These are phyloP conservation scores for Pneumocystis jirovecii DNA, from an alignment of 1,139 yeast genomes.

Conservation along the genomic window DNA sequence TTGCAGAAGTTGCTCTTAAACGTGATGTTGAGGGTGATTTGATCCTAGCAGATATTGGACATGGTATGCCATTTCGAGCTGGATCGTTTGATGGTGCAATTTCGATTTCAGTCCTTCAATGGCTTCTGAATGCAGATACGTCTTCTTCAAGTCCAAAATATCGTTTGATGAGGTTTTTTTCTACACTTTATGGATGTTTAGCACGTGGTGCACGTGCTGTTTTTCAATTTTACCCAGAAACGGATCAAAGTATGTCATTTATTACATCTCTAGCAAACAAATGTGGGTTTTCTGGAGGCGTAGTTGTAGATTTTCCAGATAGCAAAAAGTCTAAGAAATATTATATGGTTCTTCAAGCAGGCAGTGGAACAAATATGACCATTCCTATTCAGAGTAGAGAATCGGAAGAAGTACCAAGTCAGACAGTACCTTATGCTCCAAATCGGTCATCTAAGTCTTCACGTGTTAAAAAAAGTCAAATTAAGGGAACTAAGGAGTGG, in stretches of 20 bases:
- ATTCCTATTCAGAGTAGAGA: background rate
- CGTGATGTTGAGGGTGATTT: slow-evolving; percentile 89
- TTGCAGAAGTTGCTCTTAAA: slow-evolving; percentile 66
- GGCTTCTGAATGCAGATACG: slow-evolving; percentile 95
- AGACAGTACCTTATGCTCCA: slow-evolving; percentile 60
- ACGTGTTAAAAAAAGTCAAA: slow-evolving; percentile 25
- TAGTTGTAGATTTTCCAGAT: slow-evolving; percentile 86
- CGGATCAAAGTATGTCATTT: slow-evolving; percentile 66
- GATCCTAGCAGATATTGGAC: slow-evolving; percentile 81
- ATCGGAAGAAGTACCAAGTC: slow-evolving; percentile 16
- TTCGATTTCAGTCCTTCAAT: slow-evolving; percentile 87
- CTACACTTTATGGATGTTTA: slow-evolving; percentile 70
- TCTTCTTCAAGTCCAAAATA: slow-evolving; percentile 71
- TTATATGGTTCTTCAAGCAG: slow-evolving; percentile 81
- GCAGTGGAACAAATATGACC: slow-evolving; percentile 37
- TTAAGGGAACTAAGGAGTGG: slow-evolving; percentile 39
- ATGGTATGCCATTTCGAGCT: slow-evolving; percentile 87
- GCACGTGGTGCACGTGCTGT: slow-evolving; percentile 93
- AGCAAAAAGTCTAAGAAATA: slow-evolving; percentile 81
- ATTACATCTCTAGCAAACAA: slow-evolving; percentile 76
- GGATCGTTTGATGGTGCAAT: slow-evolving; percentile 97
- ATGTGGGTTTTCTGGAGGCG: slow-evolving; percentile 93
- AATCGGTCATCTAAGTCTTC: slow-evolving; percentile 58
- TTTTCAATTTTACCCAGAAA: slow-evolving; percentile 90
- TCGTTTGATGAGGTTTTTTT: slow-evolving; percentile 68